These are phyloP conservation scores for Leptographium galeiforme DNA, from an alignment of 2,329 filamentous ascomycete genomes.

Conservation along the genomic window DNA sequence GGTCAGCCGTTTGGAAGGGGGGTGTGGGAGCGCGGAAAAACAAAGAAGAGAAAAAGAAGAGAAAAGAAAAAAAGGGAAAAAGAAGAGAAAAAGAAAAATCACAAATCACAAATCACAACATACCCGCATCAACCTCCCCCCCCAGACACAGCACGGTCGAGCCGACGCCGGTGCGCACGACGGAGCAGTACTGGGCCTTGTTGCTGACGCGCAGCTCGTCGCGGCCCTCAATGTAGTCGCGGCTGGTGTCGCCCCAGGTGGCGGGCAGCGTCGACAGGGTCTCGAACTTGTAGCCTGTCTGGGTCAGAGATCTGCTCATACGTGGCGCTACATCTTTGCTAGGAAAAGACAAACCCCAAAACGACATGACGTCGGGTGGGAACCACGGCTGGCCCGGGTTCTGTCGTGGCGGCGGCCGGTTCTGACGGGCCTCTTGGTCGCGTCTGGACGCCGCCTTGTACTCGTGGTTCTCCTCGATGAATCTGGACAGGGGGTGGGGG, in stretches of 20 bases:
- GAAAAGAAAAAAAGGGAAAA: background rate
- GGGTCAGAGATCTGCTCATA: no score
- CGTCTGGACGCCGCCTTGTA: conserved; percentile 52
- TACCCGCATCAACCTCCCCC: conserved; percentile 85
- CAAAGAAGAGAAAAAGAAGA: background rate
- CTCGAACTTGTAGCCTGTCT: conserved; percentile 88
- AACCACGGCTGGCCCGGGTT: conserved; percentile 13
- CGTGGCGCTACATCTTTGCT: no score
- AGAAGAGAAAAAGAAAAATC: background rate
- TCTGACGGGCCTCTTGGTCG: conserved; percentile 41
- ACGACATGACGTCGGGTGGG: conserved; percentile 74
- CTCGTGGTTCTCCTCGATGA: conserved; percentile 80
- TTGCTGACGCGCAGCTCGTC: conserved; percentile 67
- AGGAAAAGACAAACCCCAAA: conserved; percentile 53
- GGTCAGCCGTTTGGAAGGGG: background rate
- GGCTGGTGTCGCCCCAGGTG: conserved; percentile 58
- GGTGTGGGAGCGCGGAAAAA: no score
- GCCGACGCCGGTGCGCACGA: conserved; percentile 80
- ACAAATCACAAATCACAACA: conserved; percentile 17
- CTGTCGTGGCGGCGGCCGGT: conserved; percentile 17
- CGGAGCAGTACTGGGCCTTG: conserved; percentile 86
- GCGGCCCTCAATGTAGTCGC: conserved; percentile 67
- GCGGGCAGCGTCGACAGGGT: conserved; percentile 63
- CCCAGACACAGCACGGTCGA: conserved; percentile 63
- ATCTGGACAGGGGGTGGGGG: conserved; percentile 37